Evolutionary conservation across 805 yeast genomes (phyloP).

Genomic region (Barnettozyma californica): DNA sequence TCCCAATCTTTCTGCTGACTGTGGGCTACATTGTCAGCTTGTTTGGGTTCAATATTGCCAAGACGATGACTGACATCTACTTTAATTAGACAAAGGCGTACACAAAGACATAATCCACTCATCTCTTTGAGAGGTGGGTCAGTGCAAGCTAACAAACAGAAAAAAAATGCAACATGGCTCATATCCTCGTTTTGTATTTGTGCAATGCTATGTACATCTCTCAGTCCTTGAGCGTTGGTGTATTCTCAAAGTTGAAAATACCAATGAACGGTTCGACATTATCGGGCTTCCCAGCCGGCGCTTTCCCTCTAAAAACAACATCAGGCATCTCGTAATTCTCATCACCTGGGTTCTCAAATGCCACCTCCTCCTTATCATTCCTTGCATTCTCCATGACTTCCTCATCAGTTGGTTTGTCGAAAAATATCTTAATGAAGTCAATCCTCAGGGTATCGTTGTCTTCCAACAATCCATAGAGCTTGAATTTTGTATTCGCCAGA

Average conservation of each 20-base stretch:
- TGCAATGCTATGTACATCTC: too few relatives aligned
- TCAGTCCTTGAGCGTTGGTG: constrained; percentile 6
- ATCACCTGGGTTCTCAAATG: constrained; percentile 28
- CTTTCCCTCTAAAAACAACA: constrained; percentile 43
- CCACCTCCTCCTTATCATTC: constrained; percentile 12
- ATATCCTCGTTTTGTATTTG: too few relatives aligned
- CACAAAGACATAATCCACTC: too few relatives aligned
- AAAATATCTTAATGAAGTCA: constrained; percentile 44
- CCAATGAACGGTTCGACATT: constrained; percentile 50
- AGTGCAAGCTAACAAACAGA: too few relatives aligned
- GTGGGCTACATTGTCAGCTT: constrained; percentile 55
- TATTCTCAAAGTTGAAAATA: constrained; percentile 43
- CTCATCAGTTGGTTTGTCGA: constrained; percentile 14
- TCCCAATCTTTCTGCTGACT: constrained; percentile 59
- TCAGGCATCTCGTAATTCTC: constrained; percentile 41
- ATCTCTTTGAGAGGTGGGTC: too few relatives aligned
- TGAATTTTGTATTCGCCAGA: constrained; percentile 41
- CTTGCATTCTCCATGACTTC: constrained; percentile 6
- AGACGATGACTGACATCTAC: constrained; percentile 43
- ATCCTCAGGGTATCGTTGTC: constrained; percentile 41
- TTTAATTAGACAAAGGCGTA: constrained; percentile 19
- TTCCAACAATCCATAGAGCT: constrained; percentile 43
- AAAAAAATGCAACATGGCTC: too few relatives aligned
- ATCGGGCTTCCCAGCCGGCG: constrained; percentile 50
- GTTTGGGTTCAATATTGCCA: constrained; percentile 70